Evolutionary conservation across 2,329 filamentous ascomycete genomes (phyloP).

Genomic region (Colletotrichum euphorbiae): DNA sequence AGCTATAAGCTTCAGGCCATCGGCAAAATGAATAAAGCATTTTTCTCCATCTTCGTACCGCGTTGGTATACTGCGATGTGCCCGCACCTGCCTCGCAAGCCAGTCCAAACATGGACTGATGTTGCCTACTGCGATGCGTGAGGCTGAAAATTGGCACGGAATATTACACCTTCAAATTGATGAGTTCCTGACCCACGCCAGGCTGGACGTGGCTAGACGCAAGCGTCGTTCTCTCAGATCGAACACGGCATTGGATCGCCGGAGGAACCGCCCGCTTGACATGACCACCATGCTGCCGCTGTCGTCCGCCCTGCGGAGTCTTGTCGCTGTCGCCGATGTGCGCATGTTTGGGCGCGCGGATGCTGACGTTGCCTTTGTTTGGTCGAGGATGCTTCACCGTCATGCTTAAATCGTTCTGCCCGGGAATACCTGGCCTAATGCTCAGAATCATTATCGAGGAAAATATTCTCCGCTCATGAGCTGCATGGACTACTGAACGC

Average conservation of each 20-base stretch:
- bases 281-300: constrained; percentile 10
- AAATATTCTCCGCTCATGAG: constrained; percentile 17
- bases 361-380: constrained; percentile 8
- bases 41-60: background rate
- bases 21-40: background rate
- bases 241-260: constrained; percentile 12
- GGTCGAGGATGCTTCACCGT: constrained; percentile 24
- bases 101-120: constrained; percentile 17
- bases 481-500: constrained; percentile 14
- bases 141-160: constrained; percentile 18
- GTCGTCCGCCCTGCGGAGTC: background rate
- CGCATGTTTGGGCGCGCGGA: constrained; percentile 4
- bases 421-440: background rate
- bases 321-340: constrained; percentile 2
- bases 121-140: constrained; percentile 4
- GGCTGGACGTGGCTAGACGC: background rate
- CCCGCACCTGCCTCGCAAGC: constrained; percentile 12
- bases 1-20: constrained; percentile 1
- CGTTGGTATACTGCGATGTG: background rate
- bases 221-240: constrained; percentile 22
- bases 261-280: constrained; percentile 10
- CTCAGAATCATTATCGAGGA: background rate
- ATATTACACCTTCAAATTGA: constrained; percentile 7
- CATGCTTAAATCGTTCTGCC: constrained; percentile 5
- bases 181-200: too few relatives aligned